Conservation (phyloP, 1,284 basidiomycete genomes). For the Cryptococcus neoformans region DNA sequence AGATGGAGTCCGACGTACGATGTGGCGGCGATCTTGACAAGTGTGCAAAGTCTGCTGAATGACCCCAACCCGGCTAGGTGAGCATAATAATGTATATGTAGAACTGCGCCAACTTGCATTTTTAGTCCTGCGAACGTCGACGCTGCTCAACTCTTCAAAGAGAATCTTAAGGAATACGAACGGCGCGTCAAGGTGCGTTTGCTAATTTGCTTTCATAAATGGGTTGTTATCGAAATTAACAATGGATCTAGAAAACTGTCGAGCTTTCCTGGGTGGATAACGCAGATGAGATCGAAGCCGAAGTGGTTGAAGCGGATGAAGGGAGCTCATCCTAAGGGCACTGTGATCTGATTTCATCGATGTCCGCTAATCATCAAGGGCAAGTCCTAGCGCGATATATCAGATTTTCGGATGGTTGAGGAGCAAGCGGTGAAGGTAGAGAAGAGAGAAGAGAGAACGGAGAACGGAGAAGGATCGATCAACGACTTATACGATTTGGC, state of each 20-base stretch:
- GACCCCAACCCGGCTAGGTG: constrained; percentile 91
- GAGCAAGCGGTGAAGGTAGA: no score
- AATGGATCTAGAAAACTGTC: constrained; percentile 58
- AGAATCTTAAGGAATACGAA: constrained; percentile 99
- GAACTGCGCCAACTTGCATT: no score
- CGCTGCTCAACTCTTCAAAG: constrained; percentile 90
- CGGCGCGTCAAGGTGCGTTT: constrained; percentile 71
- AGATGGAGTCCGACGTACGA: constrained; percentile 98
- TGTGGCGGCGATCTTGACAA: constrained; percentile 94
- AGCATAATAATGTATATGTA: constrained; percentile 20
- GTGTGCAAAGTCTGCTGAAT: constrained; percentile 90
- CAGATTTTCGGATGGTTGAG: background rate
- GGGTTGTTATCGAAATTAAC: background rate
- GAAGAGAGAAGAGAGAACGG: background rate
- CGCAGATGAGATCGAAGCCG: constrained; percentile 16
- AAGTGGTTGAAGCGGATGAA: constrained; percentile 1
- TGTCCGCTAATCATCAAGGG: no score
- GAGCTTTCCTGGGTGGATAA: constrained; percentile 84
- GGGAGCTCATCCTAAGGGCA: background rate
- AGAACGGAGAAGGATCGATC: background rate
- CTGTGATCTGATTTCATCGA: background rate
- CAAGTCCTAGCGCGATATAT: background rate
- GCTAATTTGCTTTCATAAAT: background rate
- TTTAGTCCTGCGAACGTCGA: constrained; percentile 92
- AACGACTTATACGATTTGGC: background rate